Evolutionary conservation across 2,329 filamentous ascomycete genomes (phyloP).

Genomic region (Fusarium equiseti): DNA sequence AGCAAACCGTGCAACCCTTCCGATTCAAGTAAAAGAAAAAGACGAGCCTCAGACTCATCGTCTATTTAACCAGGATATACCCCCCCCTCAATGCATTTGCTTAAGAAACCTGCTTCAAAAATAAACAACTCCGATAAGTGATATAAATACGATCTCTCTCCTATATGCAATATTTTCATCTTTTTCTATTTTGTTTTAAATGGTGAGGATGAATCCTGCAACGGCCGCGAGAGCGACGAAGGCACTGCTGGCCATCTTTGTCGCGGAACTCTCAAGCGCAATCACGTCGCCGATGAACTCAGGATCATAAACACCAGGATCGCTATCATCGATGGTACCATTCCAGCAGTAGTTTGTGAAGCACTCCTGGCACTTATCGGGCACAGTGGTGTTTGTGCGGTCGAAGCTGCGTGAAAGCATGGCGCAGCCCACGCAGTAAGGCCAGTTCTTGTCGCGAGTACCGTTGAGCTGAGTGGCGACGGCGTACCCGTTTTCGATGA

Average conservation of each 20-base stretch:
- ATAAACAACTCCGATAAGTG: constrained; percentile 33
- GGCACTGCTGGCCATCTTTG: constrained; percentile 29
- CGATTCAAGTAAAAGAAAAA: constrained; percentile 15
- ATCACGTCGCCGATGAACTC: constrained; percentile 45
- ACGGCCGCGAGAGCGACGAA: constrained; percentile 30
- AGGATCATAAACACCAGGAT: constrained; percentile 52
- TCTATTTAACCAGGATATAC: constrained; percentile 28
- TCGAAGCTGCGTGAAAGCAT: constrained; percentile 81
- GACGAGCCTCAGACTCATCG: constrained; percentile 18
- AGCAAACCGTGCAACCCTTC: constrained; percentile 16
- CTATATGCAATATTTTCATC: constrained; percentile 9
- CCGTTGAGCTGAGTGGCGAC: constrained; percentile 85
- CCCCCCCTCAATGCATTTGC: constrained; percentile 25
- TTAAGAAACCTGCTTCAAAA: constrained; percentile 26
- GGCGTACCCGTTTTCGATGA: constrained; percentile 89
- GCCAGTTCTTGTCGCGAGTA: constrained; percentile 80
- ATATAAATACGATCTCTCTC: neutral
- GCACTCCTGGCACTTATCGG: constrained; percentile 79
- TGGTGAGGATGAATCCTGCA: constrained; percentile 38
- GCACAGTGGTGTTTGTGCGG: constrained; percentile 76
- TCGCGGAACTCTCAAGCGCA: constrained; percentile 42
- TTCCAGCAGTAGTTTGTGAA: constrained; percentile 94
- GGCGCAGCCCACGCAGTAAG: constrained; percentile 88
- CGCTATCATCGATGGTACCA: constrained; percentile 67
- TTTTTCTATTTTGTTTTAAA: constrained; percentile 15